A percentile compares a stretch with the other conserved stretches of the same genome.
These are phyloP conservation scores for Pseudoscleropodium purum DNA, from an alignment of 225 moss, liverwort and hornwort genomes.

Conservation along the genomic window DNA sequence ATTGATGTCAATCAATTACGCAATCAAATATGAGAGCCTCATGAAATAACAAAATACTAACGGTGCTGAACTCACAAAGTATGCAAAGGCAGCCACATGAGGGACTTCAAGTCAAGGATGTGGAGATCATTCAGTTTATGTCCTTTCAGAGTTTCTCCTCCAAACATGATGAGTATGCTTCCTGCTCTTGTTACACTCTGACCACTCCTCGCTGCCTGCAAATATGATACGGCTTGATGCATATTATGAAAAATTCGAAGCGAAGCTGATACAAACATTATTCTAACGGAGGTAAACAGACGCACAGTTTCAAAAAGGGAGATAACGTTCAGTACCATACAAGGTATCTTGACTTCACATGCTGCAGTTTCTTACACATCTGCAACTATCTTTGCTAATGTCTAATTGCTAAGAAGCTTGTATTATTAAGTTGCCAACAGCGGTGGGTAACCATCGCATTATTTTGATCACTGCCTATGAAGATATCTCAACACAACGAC, in stretches of 20 bases:
- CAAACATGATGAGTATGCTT: conserved; percentile 93
- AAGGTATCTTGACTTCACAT: neutral
- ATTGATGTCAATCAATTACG: neutral
- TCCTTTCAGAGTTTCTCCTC: conserved; percentile 80
- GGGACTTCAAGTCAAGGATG: conserved; percentile 88
- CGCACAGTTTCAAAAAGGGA: neutral
- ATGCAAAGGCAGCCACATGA: conserved; percentile 94
- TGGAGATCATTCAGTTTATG: conserved; percentile 89
- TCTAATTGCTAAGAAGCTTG: neutral
- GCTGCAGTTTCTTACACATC: neutral
- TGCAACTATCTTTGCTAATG: neutral
- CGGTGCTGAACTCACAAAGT: conserved; percentile 48
- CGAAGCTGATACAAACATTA: neutral
- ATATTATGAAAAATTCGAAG: neutral
- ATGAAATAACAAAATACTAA: neutral
- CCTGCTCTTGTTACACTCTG: conserved; percentile 95
- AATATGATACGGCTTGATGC: neutral
- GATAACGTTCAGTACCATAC: neutral
- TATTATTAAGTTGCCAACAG: neutral
- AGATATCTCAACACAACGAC: neutral
- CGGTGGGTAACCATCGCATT: neutral
- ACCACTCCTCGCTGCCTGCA: conserved; percentile 79
- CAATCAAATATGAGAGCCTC: neutral
- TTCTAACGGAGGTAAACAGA: neutral
- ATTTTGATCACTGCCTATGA: neutral